Percentiles rank a stretch among this genome's conserved stretches.
These are phyloP conservation scores for Fusarium veterinarium DNA, from an alignment of 2,329 filamentous ascomycete species.

Conservation along the genomic window DNA sequence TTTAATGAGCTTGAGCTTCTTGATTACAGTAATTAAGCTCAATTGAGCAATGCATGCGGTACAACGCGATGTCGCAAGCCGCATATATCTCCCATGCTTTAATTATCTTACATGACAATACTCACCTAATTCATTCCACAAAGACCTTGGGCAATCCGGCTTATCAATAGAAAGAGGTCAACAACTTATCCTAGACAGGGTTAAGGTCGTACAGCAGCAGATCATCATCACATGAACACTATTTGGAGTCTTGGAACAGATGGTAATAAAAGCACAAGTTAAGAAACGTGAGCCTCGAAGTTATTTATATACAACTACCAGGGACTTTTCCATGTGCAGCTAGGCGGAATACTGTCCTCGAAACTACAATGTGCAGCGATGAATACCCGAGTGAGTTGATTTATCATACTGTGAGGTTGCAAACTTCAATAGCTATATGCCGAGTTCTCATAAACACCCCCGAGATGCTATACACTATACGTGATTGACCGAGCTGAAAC, in stretches of 20 bases:
- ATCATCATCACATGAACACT: conserved; percentile 1
- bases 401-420: background rate
- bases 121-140: background rate
- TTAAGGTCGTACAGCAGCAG: background rate
- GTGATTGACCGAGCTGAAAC: background rate
- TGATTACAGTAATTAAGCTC: background rate
- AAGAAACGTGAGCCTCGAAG: background rate
- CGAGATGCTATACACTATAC: background rate
- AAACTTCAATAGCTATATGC: background rate
- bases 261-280: background rate
- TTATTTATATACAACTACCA: background rate
- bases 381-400: background rate
- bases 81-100: background rate
- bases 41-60: background rate
- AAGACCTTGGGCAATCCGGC: background rate
- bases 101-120: background rate
- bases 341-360: background rate
- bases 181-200: background rate
- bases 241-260: background rate
- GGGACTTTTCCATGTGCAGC: background rate
- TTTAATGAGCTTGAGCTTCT: background rate
- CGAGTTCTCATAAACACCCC: background rate
- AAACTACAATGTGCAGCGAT: background rate
- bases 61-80: background rate
- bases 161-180: background rate